Base-by-base conservation (phyloP, 106 monocot genomes). In the Gastrodia elata region DNA sequence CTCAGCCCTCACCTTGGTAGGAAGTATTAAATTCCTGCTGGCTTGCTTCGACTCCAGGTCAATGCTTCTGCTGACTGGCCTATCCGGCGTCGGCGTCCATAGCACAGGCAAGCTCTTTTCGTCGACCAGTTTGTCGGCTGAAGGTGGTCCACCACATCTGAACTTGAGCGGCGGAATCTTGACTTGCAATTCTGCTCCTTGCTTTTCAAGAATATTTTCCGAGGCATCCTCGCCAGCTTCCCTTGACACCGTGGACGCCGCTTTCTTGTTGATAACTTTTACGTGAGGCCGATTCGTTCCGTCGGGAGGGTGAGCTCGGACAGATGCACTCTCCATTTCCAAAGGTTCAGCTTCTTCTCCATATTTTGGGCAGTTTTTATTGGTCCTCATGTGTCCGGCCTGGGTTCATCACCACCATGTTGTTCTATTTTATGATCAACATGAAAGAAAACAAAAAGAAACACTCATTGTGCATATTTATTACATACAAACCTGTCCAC, bases 341-440 rank as follows among this genome's bases (percentile, higher is more conserved):
- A 87, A 57, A 48, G 79, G 68, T 75, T 90, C 90, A 38, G 68
- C 39, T 42, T 90, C 97, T 82, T 90, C 95, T 70, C 90, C 80
- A 77, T 97, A 93, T 74, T 87, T 97, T 10, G 97, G 97, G 75
- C 97, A 97, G 79, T 93, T 86, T 75, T 97, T 97, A 80, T 97
- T 97, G 65, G 97, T 97, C 58, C 92, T 77, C 97, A 97, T 97
- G 81, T 97, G 97, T 11, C 97, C 97, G 65, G 79, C 67, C 97
- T 97, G 83, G n/a, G 67, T 74, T 7, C 52, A 75, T 44, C 26
- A 80, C 1, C 70, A 78, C 41, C 37, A 18, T 20, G n/a, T 84
- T 25, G 70, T n/a, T n/a, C n/a, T n/a, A n/a, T n/a, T n/a, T n/a
- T n/a, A n/a, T n/a, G n/a, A 75, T 78, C 68, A 83, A 20, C 38